Evolutionary conservation across 2,329 filamentous ascomycete species (phyloP).

Genomic region (Magnaporthiopsis incrustans): DNA sequence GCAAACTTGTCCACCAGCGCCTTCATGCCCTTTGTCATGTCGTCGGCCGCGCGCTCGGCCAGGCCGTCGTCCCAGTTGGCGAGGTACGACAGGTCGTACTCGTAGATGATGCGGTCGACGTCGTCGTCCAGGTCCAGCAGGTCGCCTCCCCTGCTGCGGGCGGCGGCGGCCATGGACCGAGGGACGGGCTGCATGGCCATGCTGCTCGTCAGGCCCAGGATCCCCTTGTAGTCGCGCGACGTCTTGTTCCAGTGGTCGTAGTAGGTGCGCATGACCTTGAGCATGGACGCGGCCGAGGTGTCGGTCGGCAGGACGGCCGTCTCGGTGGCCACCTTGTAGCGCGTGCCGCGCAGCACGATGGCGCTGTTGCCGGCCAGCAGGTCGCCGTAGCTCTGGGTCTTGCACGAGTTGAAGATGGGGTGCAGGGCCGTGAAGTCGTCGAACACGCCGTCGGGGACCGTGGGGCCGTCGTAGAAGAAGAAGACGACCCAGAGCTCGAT

Average conservation of each 20-base stretch:
- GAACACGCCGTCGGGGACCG: conserved; percentile 44
- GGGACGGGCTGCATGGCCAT: conserved; percentile 30
- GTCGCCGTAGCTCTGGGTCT: conserved; percentile 19
- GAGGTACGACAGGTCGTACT: conserved; percentile 6
- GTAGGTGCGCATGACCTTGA: conserved; percentile 19
- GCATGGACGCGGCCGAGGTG: conserved; percentile 7
- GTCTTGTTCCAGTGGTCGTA: conserved; percentile 30
- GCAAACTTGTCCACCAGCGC: conserved; percentile 3
- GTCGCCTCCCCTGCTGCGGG: conserved; percentile 28
- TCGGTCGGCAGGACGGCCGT: conserved; percentile 9
- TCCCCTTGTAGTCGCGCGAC: conserved; percentile 19
- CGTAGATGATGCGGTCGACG: conserved; percentile 8
- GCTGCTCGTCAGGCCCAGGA: conserved; percentile 15
- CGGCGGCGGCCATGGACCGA: conserved; percentile 24
- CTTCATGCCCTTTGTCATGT: conserved; percentile 4
- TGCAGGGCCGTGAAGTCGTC: conserved; percentile 44
- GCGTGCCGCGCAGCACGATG: conserved; percentile 4
- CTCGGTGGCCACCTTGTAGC: conserved; percentile 10
- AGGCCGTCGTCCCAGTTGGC: conserved; percentile 2
- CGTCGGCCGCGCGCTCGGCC: background rate
- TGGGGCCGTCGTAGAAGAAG: conserved; percentile 52
- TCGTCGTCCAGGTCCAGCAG: conserved; percentile 28
- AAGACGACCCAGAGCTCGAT: conserved; percentile 53
- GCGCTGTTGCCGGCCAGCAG: conserved; percentile 16
- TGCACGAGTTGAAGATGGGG: conserved; percentile 28